A percentile compares a stretch with the other conserved stretches of the same genome.
Conservation (phyloP, 208 protist species). For the Acanthamoeba castellanii region DNA sequence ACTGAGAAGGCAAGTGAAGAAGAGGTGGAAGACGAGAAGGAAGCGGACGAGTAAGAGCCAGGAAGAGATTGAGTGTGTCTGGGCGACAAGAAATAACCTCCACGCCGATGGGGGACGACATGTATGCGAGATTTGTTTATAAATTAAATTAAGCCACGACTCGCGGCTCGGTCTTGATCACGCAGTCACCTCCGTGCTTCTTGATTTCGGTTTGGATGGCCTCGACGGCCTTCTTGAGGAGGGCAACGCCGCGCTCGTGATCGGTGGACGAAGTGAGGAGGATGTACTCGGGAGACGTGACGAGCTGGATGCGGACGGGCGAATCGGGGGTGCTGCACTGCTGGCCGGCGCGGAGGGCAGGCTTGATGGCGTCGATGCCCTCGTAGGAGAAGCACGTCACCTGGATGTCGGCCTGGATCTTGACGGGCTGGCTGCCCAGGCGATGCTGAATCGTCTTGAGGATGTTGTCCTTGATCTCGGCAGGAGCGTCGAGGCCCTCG, state of each 20-base stretch:
- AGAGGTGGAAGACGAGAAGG: neutral
- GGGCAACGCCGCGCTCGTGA: conserved; percentile 94
- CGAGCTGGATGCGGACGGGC: conserved; percentile 91
- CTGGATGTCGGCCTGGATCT: conserved; percentile 96
- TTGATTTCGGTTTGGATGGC: conserved; percentile 87
- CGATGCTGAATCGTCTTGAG: conserved; percentile 89
- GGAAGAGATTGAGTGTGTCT: too few relatives aligned
- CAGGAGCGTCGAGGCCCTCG: conserved; percentile 44
- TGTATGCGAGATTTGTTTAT: neutral
- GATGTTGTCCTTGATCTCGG: conserved; percentile 81
- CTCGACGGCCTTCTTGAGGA: conserved; percentile 93
- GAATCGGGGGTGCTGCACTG: conserved; percentile 63
- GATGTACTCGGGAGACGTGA: conserved; percentile 97
- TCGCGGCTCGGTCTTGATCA: conserved; percentile 90
- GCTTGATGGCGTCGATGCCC: conserved; percentile 98
- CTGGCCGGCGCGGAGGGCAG: conserved; percentile 94
- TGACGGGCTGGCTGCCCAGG: conserved; percentile 93
- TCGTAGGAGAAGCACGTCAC: conserved; percentile 98
- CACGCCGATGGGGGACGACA: too few relatives aligned
- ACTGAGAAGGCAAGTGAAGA: neutral
- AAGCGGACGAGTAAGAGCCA: neutral
- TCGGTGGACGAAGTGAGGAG: conserved; percentile 94
- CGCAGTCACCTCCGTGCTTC: conserved; percentile 90
- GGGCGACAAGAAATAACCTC: too few relatives aligned
- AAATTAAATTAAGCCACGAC: conserved; percentile 54